Conservation (phyloP, 768 basidiomycete species). For the Asterophora lycoperdoides region DNA sequence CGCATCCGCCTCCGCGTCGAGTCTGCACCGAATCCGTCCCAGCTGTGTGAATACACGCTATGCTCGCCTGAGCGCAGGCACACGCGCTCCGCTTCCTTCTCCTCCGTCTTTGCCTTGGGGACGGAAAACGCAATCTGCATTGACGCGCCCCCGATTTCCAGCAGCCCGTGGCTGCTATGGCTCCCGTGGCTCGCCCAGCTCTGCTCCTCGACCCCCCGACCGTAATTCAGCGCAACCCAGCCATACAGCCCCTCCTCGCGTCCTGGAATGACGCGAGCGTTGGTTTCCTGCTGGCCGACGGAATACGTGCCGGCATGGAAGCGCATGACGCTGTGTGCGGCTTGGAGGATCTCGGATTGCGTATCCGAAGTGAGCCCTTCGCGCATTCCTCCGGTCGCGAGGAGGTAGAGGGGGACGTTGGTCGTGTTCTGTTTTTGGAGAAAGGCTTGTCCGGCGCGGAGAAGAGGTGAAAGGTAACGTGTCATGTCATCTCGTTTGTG, state of each 20-base stretch:
- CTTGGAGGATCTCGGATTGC: constrained; percentile 2
- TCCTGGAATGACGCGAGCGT: constrained; percentile 11
- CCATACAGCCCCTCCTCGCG: constrained; percentile 12
- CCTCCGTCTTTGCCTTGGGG: not conserved
- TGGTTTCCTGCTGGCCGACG: constrained; percentile 1
- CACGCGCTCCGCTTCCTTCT: constrained; percentile 4
- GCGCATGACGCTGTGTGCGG: constrained; percentile 1
- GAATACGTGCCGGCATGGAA: not conserved
- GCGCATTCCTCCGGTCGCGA: constrained; percentile 15
- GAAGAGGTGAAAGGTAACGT: too few species aligned
- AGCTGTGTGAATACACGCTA: not conserved
- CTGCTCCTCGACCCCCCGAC: constrained; percentile 6
- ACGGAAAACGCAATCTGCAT: constrained; percentile 14
- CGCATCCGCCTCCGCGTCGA: not conserved
- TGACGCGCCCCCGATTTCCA: constrained; percentile 12
- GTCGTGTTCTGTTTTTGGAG: not conserved
- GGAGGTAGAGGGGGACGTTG: constrained; percentile 8
- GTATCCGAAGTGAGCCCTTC: not conserved
- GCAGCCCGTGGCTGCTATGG: not conserved
- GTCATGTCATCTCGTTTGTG: too few species aligned
- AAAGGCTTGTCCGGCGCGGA: too few species aligned
- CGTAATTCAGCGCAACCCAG: constrained; percentile 12
- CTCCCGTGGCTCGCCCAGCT: too few species aligned
- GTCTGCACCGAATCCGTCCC: constrained; percentile 1
- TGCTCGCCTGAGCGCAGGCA: constrained; percentile 8